Conservation (phyloP, 2,329 filamentous ascomycete genomes). For the Aureobasidium sp. region DNA sequence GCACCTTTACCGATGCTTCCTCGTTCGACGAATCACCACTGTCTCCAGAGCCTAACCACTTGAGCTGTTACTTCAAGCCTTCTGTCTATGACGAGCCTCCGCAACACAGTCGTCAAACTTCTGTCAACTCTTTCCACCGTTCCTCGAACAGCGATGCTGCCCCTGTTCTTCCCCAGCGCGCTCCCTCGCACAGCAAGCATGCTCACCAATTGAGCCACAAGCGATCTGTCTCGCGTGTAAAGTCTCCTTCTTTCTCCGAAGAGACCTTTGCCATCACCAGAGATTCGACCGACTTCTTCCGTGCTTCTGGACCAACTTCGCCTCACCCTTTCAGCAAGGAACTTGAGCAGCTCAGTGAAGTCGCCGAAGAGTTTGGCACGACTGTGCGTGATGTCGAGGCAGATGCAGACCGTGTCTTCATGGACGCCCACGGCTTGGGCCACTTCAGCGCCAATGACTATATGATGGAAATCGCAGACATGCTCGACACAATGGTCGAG, state of each 20-base stretch:
- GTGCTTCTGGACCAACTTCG: slow-evolving; percentile 36
- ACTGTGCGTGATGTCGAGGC: slow-evolving; percentile 53
- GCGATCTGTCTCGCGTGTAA: slow-evolving; percentile 49
- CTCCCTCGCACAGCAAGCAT: slow-evolving; percentile 83
- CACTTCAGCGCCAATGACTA: slow-evolving; percentile 79
- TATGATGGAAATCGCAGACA: slow-evolving; percentile 65
- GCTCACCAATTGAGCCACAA: slow-evolving; percentile 66
- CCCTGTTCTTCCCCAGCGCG: slow-evolving; percentile 68
- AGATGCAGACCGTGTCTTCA: slow-evolving; percentile 66
- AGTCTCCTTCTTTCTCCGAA: slow-evolving; percentile 26
- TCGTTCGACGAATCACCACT: slow-evolving; percentile 40
- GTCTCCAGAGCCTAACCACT: slow-evolving; percentile 48
- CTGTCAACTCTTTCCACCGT: slow-evolving; percentile 23
- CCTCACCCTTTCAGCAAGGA: slow-evolving; percentile 79
- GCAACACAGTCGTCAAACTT: slow-evolving; percentile 10
- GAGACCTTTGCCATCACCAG: neutral
- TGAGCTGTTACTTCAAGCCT: slow-evolving; percentile 52
- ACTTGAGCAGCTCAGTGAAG: slow-evolving; percentile 83
- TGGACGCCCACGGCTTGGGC: slow-evolving; percentile 62
- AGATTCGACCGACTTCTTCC: slow-evolving; percentile 41
- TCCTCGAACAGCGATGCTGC: slow-evolving; percentile 42
- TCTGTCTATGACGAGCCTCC: slow-evolving; percentile 31
- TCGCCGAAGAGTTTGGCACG: slow-evolving; percentile 76
- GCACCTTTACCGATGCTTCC: slow-evolving; percentile 62
- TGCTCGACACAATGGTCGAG: slow-evolving; percentile 46